phyloP scores from a whole-genome alignment of 441 rosid species.

The Dalechampia spathulata region DNA sequence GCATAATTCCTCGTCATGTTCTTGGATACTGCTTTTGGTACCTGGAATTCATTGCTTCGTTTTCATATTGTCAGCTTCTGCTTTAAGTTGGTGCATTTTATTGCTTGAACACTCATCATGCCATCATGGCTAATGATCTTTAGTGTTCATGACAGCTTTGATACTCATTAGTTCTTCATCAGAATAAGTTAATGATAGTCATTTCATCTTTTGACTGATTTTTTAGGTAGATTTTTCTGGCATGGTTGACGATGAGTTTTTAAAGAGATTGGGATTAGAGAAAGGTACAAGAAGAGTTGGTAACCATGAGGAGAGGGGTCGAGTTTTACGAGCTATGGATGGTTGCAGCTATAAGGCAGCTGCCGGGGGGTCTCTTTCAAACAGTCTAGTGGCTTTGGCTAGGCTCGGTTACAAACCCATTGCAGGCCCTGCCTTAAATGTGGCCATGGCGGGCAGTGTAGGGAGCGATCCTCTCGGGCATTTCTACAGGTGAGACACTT shows the following conservation, averaged over 20 bases:
- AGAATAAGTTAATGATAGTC: neutral
- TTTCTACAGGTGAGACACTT: slow-evolving; percentile 67
- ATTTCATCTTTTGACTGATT: neutral
- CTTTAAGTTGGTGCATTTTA: neutral
- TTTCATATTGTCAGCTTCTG: neutral
- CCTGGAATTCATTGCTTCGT: neutral
- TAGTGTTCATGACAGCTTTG: too few species aligned
- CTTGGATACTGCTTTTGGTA: neutral
- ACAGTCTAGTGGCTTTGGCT: slow-evolving; percentile 80
- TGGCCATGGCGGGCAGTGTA: slow-evolving; percentile 92
- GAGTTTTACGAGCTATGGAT: slow-evolving; percentile 89
- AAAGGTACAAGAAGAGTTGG: slow-evolving; percentile 89
- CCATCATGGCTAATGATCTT: too few species aligned
- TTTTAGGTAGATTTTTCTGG: slow-evolving; percentile 91
- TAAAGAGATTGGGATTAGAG: slow-evolving; percentile 58
- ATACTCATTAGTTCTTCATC: too few species aligned
- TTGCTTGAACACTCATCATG: too few species aligned
- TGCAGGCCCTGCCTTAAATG: slow-evolving; percentile 54
- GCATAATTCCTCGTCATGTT: neutral
- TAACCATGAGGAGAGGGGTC: slow-evolving; percentile 94
- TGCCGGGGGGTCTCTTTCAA: slow-evolving; percentile 97
- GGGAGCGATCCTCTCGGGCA: slow-evolving; percentile 89
- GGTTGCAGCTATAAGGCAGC: slow-evolving; percentile 99
- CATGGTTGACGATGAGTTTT: slow-evolving; percentile 64
- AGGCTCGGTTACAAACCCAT: slow-evolving; percentile 62